Conservation (phyloP, 768 basidiomycete species). For the Agaricus subrufescens region DNA sequence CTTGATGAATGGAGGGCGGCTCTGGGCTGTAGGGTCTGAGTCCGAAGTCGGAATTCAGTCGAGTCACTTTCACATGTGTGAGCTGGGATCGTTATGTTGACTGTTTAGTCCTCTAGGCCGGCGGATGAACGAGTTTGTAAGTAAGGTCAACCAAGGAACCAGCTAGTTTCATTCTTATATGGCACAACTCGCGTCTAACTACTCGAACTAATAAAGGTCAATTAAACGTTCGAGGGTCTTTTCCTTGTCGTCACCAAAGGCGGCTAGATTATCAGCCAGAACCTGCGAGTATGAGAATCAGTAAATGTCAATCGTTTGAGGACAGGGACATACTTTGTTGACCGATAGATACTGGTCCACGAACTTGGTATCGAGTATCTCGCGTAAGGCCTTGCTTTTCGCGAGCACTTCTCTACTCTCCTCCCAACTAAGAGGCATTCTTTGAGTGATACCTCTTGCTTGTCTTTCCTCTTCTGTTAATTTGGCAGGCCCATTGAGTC, state of each 20-base stretch:
- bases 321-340: slow-evolving; percentile 22
- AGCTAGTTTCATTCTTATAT: not conserved
- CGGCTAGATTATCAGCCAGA: not conserved
- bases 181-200: not conserved
- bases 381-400: slow-evolving; percentile 29
- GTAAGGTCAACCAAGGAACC: no score
- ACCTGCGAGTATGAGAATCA: not conserved
- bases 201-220: not conserved
- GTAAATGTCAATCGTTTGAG: not conserved
- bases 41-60: no score
- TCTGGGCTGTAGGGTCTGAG: no score
- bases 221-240: slow-evolving; percentile 2
- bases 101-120: slow-evolving; percentile 39
- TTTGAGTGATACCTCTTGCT: slow-evolving; percentile 38
- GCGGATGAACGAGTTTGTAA: no score
- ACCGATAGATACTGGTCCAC: slow-evolving; percentile 41
- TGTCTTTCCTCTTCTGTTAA: slow-evolving; percentile 42
- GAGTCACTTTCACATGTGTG: no score
- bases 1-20: no score
- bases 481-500: slow-evolving; percentile 28
- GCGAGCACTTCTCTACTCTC: slow-evolving; percentile 39
- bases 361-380: slow-evolving; percentile 40
- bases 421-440: slow-evolving; percentile 45
- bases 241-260: not conserved
- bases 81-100: no score